phyloP scores from a whole-genome alignment of 1,284 basidiomycete species.

The Anthracocystis setariae region DNA sequence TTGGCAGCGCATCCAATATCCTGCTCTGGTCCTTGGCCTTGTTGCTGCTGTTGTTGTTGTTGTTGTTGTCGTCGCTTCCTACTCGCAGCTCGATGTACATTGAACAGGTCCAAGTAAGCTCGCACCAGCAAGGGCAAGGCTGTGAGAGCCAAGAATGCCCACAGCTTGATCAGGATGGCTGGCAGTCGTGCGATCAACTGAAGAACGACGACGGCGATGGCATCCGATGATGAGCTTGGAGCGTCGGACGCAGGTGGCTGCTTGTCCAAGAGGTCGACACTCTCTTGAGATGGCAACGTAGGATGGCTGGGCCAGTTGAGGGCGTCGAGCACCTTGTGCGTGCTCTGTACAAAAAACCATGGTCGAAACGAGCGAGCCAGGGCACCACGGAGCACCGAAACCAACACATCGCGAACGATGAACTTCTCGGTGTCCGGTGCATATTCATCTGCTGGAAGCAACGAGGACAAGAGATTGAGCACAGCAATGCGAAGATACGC shows the following conservation, averaged over 20 bases:
- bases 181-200: slow-evolving; percentile 18
- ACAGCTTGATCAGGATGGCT: slow-evolving; percentile 16
- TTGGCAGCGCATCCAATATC: slow-evolving; percentile 2
- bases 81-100: slow-evolving; percentile 32
- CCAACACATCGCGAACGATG: slow-evolving; percentile 47
- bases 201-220: background rate
- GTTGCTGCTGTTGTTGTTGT: slow-evolving; percentile 3
- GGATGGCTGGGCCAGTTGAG: slow-evolving; percentile 26
- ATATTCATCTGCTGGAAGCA: slow-evolving; percentile 44
- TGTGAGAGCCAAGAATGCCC: slow-evolving; percentile 27
- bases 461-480: slow-evolving; percentile 28
- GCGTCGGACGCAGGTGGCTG: background rate
- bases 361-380: slow-evolving; percentile 37
- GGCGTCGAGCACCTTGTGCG: slow-evolving; percentile 40
- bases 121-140: slow-evolving; percentile 32
- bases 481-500: slow-evolving; percentile 38
- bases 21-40: background rate
- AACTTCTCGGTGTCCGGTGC: slow-evolving; percentile 48
- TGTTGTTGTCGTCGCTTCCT: slow-evolving; percentile 14
- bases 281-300: background rate
- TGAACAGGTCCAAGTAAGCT: slow-evolving; percentile 43
- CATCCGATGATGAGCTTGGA: background rate
- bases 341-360: slow-evolving; percentile 50
- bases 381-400: slow-evolving; percentile 39
- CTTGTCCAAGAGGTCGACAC: background rate